Base-by-base conservation (phyloP, 73 alveolate genomes). In the Symbiodinium pilosum region DNA sequence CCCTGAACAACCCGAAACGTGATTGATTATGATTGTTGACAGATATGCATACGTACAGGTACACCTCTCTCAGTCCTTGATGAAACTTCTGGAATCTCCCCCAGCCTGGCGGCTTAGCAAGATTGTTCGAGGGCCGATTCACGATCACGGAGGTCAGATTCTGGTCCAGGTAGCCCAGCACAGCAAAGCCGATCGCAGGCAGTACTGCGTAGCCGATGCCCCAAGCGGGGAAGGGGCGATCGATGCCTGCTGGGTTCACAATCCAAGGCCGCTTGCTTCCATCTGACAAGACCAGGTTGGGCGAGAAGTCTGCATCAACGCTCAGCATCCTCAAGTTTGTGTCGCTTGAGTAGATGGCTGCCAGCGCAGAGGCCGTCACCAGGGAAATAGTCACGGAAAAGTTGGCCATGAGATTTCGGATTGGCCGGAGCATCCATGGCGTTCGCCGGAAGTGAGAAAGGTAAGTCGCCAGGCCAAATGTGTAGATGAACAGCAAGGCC, bases 241-340 rank as follows among this genome's bases (percentile, higher is more conserved):
- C 52, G 28, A 77, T 77, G 87, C 87, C 87, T 12, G 52, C 43
- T 21, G 87, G 87, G 47, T 77, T 77, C 20, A 77, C 47, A 52
- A 77, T 77, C 87, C 87, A 77, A 30, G 87, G 87, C 87, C 87
- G 43, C 52, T 34, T 39, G 87, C 87, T 77, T 47, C 87, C 87
- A 20, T 34, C 52, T 18, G 43, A 34, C 52, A 39, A 38, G 87
- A 28, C 38, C 87, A 77, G 16, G 87, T 21, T 36, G 8, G 87
- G 87, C 52, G 54, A n/a, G 87, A 77, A 77, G 43, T 77, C 52
- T 9, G 43, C 87, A 34, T 34, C 54, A 21, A 77, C 87, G 36
- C 12, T 18, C 54, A 77, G 47, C 83, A 34, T 38, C 87, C 52
- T 21, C 43, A 77, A 28, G 52, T 16, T 14, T 21, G 87, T 38